Evolutionary conservation across 2,329 filamentous ascomycete species (phyloP).

Genomic region (Chalara sp.): DNA sequence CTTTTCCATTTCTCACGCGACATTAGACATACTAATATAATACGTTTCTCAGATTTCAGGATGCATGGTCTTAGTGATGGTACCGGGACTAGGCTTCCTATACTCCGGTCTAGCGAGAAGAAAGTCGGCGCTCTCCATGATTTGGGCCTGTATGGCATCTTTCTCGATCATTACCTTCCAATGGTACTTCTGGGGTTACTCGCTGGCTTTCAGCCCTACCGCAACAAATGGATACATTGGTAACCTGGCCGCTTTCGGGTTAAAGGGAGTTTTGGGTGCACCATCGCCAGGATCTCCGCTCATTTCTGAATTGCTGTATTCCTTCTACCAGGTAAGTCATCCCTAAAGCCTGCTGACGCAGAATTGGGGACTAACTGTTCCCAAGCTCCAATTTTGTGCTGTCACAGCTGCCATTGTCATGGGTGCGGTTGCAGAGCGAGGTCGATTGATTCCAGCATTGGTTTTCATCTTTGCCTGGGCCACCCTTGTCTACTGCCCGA

Average conservation of each 20-base stretch:
- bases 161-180: slow-evolving; percentile 90
- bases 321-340: slow-evolving; percentile 74
- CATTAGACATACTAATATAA: not conserved
- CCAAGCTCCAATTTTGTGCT: slow-evolving; percentile 91
- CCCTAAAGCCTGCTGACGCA: not conserved
- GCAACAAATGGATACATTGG: slow-evolving; percentile 89
- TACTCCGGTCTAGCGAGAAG: slow-evolving; percentile 96
- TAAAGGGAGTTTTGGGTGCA: slow-evolving; percentile 73
- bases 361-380: not conserved
- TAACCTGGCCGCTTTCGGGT: slow-evolving; percentile 79
- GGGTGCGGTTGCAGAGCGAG: slow-evolving; percentile 88
- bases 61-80: slow-evolving; percentile 94
- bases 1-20: not conserved
- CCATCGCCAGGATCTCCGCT: slow-evolving; percentile 87
- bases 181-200: slow-evolving; percentile 99
- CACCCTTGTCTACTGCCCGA: slow-evolving; percentile 92
- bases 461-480: slow-evolving; percentile 96
- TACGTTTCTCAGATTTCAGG: slow-evolving; percentile 51
- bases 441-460: slow-evolving; percentile 86
- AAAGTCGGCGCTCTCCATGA: slow-evolving; percentile 94
- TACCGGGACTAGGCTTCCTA: slow-evolving; percentile 92
- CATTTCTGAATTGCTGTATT: slow-evolving; percentile 83
- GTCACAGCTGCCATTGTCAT: slow-evolving; percentile 89
- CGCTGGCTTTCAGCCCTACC: slow-evolving; percentile 78
- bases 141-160: slow-evolving; percentile 95